Evolutionary conservation across 2,329 filamentous ascomycete genomes (phyloP).

Genomic region (Capronia coronata): DNA sequence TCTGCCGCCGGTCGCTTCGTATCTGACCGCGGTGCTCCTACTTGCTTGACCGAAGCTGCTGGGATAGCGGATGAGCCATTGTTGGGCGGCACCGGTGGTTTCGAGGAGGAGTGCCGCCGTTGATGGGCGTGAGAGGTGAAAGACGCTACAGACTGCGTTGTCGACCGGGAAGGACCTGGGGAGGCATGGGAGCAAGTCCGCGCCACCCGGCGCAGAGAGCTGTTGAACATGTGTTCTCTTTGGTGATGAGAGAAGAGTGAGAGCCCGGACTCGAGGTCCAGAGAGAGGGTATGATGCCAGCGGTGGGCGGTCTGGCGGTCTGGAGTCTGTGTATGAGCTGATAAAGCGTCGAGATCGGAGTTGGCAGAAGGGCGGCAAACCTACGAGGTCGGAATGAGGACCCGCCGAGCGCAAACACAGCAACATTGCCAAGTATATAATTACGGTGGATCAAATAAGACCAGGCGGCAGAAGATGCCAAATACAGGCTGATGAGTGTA

Average conservation of each 20-base stretch:
- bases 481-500: too few relatives aligned
- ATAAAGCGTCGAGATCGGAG: slow-evolving; percentile 17
- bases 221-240: slow-evolving; percentile 37
- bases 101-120: slow-evolving; percentile 45
- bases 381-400: neutral
- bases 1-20: slow-evolving; percentile 26
- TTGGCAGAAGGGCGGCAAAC: slow-evolving; percentile 4
- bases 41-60: slow-evolving; percentile 27
- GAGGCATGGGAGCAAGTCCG: slow-evolving; percentile 35
- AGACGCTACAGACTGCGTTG: slow-evolving; percentile 33
- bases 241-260: neutral
- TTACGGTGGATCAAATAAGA: neutral
- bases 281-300: neutral
- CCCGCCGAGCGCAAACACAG: neutral
- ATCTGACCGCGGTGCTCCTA: slow-evolving; percentile 23
- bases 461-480: neutral
- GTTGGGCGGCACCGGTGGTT: slow-evolving; percentile 41
- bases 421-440: slow-evolving; percentile 1
- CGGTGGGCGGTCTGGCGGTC: slow-evolving; percentile 1
- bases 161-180: slow-evolving; percentile 32
- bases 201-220: slow-evolving; percentile 42
- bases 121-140: slow-evolving; percentile 38
- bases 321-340: slow-evolving; percentile 7
- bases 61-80: slow-evolving; percentile 36
- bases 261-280: slow-evolving; percentile 8